phyloP scores from a whole-genome alignment of 768 basidiomycete species.

The Dacryopinax primogenitus region DNA sequence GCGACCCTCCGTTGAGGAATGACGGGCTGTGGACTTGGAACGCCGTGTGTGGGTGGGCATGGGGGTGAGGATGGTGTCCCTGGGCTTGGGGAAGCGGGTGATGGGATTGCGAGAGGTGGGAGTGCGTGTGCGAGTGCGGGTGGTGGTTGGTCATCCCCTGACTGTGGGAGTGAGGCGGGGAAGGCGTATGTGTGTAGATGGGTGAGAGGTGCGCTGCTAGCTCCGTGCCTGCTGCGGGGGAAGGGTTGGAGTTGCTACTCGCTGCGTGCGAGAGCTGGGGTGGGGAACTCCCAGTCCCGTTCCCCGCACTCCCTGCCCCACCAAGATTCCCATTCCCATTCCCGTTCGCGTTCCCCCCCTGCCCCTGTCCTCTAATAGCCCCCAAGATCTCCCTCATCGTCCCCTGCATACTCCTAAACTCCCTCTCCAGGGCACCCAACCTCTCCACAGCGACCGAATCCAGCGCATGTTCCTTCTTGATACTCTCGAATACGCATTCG shows the following conservation, averaged over 20 bases:
- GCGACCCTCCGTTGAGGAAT: too few species aligned
- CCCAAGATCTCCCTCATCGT: constrained; percentile 2
- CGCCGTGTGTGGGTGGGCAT: too few species aligned
- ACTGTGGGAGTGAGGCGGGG: neutral
- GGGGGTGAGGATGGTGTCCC: too few species aligned
- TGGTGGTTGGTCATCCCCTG: neutral
- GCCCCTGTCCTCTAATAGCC: neutral
- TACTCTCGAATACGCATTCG: constrained; percentile 13
- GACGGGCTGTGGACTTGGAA: too few species aligned
- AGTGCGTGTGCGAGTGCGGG: neutral
- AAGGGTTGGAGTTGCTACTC: neutral
- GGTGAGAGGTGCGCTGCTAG: neutral
- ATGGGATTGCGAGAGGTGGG: too few species aligned
- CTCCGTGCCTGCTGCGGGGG: neutral
- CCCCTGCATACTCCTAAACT: constrained; percentile 1
- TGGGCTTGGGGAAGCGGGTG: too few species aligned
- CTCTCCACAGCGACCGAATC: neutral
- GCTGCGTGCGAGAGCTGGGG: neutral
- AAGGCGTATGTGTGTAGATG: neutral
- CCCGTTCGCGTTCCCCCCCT: neutral
- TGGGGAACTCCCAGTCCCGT: neutral
- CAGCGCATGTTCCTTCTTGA: constrained; percentile 5
- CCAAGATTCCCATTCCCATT: neutral
- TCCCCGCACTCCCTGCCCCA: neutral
- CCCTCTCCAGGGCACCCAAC: neutral